A percentile compares a stretch with the other conserved stretches of the same genome.
phyloP scores from a whole-genome alignment of 768 basidiomycete genomes.

The Asterophora lycoperdoides region DNA sequence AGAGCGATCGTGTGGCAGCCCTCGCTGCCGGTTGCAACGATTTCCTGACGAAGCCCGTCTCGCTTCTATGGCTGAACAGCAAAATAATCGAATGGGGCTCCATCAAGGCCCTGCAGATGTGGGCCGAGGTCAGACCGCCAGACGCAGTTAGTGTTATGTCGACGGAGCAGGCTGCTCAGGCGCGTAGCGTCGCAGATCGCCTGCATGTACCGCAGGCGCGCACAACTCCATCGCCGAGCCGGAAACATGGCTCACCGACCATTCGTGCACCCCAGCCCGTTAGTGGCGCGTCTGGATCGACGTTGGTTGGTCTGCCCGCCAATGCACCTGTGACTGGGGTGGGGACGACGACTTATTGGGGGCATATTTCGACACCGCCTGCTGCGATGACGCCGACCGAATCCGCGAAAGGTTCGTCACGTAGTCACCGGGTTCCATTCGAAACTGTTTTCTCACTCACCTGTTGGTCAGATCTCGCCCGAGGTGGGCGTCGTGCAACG shows the following conservation, averaged over 20 bases:
- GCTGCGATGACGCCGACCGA: constrained; percentile 10
- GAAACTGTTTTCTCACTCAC: neutral
- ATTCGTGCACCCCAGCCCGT: constrained; percentile 7
- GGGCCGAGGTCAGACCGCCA: constrained; percentile 70
- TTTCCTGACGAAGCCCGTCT: constrained; percentile 96
- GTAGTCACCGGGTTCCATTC: neutral
- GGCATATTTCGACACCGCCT: constrained; percentile 1
- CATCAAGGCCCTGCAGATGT: constrained; percentile 91
- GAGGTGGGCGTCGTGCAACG: constrained; percentile 13
- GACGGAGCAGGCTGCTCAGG: constrained; percentile 37
- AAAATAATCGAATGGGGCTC: constrained; percentile 99
- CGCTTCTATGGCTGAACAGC: constrained; percentile 90
- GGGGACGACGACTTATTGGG: neutral
- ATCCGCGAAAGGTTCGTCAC: constrained; percentile 12
- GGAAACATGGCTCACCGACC: constrained; percentile 2
- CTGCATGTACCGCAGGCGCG: constrained; percentile 40
- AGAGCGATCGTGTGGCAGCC: constrained; percentile 93
- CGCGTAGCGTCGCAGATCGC: constrained; percentile 42
- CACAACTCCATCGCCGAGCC: constrained; percentile 28
- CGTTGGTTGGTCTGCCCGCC: neutral
- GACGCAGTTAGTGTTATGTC: constrained; percentile 42
- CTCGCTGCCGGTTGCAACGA: constrained; percentile 98
- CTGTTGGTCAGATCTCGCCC: constrained; percentile 12
- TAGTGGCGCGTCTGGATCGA: neutral
- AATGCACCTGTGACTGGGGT: neutral